Evolutionary conservation across 257 asterid genomes (phyloP), one percentile per base, ranked within the genome.

Genomic region (Scutellaria barbata): DNA sequence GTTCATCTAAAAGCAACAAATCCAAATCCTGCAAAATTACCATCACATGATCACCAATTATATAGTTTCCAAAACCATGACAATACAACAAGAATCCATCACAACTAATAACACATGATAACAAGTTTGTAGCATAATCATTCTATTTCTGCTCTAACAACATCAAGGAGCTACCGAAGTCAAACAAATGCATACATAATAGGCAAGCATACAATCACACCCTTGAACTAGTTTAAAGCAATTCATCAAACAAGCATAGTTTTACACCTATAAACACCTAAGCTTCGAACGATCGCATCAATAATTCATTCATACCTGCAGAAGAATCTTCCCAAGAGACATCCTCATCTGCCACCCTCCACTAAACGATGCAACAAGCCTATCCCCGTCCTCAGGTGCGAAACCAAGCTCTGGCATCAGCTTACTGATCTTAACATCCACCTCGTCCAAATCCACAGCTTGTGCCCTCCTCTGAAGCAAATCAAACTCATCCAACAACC

Each of bases 261-360:
- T 10, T 7, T 3, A 39, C 40, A 25, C 13, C 43, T 14, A 76
- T 2, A 5, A 7, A 35, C 18, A 64, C 63, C 10, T n/a, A 30
- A 75, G 59, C n/a, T 42, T 52, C 61, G n/a, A 63, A 69, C 25
- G 52, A 68, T 45, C 33, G 45, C 5, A 46, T 14, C 12, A 22
- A 55, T 47, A 12, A 61, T 3, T 50, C 64, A 57, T 13, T 10
- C 74, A 74, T 87, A 91, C 98, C 98, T 94, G 99, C 81, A 95
- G 80, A 54, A 95, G 80, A 82, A 89, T 92, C 90, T 92, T 95
- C 60, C 99, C 99, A 17, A 95, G 89, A n/a, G 98, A 89, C 95
- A 95, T 95, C 82, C 99, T 88, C 99, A 95, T 95, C 71, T 95
- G 99, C 99, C 99, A 95, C 47, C 99, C 99, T 60, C 99, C 83